Conservation (phyloP, 2,329 filamentous ascomycete species). For the Orbilia brochopaga region DNA sequence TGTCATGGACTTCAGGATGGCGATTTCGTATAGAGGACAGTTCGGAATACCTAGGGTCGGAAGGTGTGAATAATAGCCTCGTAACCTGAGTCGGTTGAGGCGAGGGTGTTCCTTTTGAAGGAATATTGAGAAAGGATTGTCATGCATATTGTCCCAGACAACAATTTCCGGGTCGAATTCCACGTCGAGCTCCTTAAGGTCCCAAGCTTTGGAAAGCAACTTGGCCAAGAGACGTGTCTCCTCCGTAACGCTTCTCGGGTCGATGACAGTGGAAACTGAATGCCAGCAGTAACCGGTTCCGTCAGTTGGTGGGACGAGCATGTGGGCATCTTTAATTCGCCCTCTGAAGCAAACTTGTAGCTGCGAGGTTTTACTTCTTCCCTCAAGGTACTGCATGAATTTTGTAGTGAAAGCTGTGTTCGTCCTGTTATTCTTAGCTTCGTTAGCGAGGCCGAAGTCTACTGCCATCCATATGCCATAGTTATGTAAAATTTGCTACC, state of each 20-base stretch:
- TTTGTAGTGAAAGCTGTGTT: background rate
- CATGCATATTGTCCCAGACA: background rate
- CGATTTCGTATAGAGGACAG: background rate
- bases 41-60: background rate
- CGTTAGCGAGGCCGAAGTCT: too few species aligned
- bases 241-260: background rate
- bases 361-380: background rate
- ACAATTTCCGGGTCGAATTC: slow-evolving; percentile 6
- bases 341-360: slow-evolving; percentile 6
- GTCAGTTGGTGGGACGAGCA: background rate
- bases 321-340: background rate
- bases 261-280: slow-evolving; percentile 3
- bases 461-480: too few species aligned
- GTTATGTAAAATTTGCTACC: too few species aligned
- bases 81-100: background rate
- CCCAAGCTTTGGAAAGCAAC: background rate
- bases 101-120: background rate
- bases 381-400: slow-evolving; percentile 1
- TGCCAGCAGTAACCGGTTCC: background rate
- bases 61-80: background rate
- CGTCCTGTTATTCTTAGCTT: slow-evolving; percentile 2
- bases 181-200: slow-evolving; percentile 15
- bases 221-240: background rate
- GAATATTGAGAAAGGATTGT: slow-evolving; percentile 6
- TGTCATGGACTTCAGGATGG: slow-evolving; percentile 6